Evolutionary conservation across 2,329 filamentous ascomycete genomes (phyloP), one percentile per base, ranked within the genome.

Genomic region (Aspergillus sp.): DNA sequence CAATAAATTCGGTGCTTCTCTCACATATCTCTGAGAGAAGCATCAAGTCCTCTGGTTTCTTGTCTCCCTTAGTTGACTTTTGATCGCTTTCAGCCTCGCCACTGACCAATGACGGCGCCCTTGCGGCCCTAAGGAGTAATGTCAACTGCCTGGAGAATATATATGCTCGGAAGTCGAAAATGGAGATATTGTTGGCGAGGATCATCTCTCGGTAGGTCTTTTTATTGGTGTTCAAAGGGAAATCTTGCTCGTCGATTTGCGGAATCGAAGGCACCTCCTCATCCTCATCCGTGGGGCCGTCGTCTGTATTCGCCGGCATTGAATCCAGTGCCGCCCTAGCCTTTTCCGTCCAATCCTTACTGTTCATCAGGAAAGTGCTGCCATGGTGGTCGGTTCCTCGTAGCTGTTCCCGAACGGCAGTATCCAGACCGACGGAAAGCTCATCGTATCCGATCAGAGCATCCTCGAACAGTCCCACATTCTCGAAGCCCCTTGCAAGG

Each of bases 121-220:
- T 91, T n/a, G 83, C 86, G 1, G 93, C 71, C 4, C 88, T 75
- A 8, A 94, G 68, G 1, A 96, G 69, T 1, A 98, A 63, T 2
- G 82, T 75, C 41, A 94, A 76, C 49, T 98, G 89, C 15, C 91
- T 75, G 3, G 86, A 79, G 57, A 96, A 98, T 8, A 98, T 78
- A 55, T 98, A 98, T 46, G 82, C 85, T 30, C 85, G 74, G 55
- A 98, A 96, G 57, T 98, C 91, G 52, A 96, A 95, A 2, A 94
- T 71, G 0, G 91, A 98, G 22, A 98, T 93, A 44, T 94, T 84
- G 63, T 93, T 98, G 10, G 84, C 81, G 24, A 98, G 68, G 30
- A 98, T 98, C 48, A 93, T 76, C 36, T 93, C 86, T 32, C 89
- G 77, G 53, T 96, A 98, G 1, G 83, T 74, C 56, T 94, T 94